These are phyloP conservation scores for Typha latifolia DNA, from an alignment of 176 grass and related monocot genomes.

Conservation along the genomic window DNA sequence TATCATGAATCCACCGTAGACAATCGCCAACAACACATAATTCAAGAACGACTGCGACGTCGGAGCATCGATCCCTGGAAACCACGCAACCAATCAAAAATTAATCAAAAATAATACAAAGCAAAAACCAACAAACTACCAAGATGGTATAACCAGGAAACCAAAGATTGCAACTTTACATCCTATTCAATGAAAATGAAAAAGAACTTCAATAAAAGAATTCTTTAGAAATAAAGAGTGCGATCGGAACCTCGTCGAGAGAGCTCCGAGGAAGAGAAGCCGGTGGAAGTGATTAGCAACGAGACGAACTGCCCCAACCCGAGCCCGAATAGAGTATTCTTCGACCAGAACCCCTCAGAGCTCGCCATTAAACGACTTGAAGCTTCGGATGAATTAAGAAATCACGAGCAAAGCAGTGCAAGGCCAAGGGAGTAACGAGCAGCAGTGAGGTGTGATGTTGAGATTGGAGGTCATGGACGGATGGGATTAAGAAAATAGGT, in stretches of 20 bases:
- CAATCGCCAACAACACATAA: conserved; percentile 42
- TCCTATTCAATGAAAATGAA: neutral
- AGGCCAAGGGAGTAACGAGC: too few relatives aligned
- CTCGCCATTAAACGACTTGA: conserved; percentile 6
- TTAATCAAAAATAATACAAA: neutral
- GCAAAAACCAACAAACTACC: neutral
- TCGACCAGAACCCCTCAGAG: conserved; percentile 21
- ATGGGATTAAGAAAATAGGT: too few relatives aligned
- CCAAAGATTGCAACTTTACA: too few relatives aligned
- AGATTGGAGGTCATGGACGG: too few relatives aligned
- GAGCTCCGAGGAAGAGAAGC: conserved; percentile 58
- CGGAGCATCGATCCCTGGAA: conserved; percentile 45
- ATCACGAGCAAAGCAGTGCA: too few relatives aligned
- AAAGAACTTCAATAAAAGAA: neutral
- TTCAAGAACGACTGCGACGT: conserved; percentile 65
- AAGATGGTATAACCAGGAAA: too few relatives aligned
- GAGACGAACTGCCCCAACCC: conserved; percentile 52
- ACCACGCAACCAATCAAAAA: conserved; percentile 1
- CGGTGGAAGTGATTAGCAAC: conserved; percentile 57
- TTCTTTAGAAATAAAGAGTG: neutral
- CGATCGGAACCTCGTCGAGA: conserved; percentile 35
- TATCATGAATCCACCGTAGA: conserved; percentile 39
- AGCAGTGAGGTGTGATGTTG: too few relatives aligned
- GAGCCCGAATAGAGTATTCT: conserved; percentile 19
- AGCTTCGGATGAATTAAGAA: too few relatives aligned